Evolutionary conservation across 2,329 filamentous ascomycete species (phyloP).

Genomic region (Verticillium nubilum): DNA sequence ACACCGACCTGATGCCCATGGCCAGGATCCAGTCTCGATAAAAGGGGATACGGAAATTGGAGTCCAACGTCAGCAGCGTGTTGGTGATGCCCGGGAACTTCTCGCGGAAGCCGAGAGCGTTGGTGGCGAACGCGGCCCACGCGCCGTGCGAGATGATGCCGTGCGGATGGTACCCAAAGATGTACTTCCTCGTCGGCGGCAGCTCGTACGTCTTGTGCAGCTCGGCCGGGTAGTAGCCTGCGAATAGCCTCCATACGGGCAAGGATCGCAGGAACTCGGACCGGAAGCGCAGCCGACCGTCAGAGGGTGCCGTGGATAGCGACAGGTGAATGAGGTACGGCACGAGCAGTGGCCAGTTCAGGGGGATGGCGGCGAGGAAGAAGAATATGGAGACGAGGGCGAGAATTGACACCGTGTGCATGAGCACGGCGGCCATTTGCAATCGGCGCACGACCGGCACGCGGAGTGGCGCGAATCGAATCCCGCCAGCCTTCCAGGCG

Average conservation of each 20-base stretch:
- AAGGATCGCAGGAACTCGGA: slow-evolving; percentile 68
- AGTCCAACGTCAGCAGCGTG: slow-evolving; percentile 86
- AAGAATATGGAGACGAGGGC: slow-evolving; percentile 75
- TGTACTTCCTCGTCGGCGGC: slow-evolving; percentile 80
- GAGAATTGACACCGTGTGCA: slow-evolving; percentile 68
- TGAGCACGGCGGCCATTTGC: slow-evolving; percentile 73
- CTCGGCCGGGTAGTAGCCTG: slow-evolving; percentile 83
- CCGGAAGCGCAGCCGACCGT: slow-evolving; percentile 69
- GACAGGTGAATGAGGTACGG: slow-evolving; percentile 81
- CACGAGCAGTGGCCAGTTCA: slow-evolving; percentile 77
- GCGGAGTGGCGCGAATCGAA: slow-evolving; percentile 79
- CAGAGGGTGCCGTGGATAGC: slow-evolving; percentile 70
- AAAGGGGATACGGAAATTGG: slow-evolving; percentile 89
- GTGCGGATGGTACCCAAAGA: slow-evolving; percentile 95
- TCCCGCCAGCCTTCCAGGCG: slow-evolving; percentile 41
- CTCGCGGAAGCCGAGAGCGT: slow-evolving; percentile 78
- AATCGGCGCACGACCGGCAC: slow-evolving; percentile 66
- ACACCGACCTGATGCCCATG: slow-evolving; percentile 84
- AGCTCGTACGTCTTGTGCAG: slow-evolving; percentile 82
- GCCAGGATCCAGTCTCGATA: slow-evolving; percentile 92
- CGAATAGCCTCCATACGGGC: slow-evolving; percentile 81
- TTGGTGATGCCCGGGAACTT: slow-evolving; percentile 96
- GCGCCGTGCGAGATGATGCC: slow-evolving; percentile 97
- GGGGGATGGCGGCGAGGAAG: slow-evolving; percentile 81
- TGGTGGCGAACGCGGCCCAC: slow-evolving; percentile 85